A percentile compares a stretch with the other conserved stretches of the same genome.
phyloP scores from a whole-genome alignment of 768 basidiomycete genomes.

The Royoungia palumana region DNA sequence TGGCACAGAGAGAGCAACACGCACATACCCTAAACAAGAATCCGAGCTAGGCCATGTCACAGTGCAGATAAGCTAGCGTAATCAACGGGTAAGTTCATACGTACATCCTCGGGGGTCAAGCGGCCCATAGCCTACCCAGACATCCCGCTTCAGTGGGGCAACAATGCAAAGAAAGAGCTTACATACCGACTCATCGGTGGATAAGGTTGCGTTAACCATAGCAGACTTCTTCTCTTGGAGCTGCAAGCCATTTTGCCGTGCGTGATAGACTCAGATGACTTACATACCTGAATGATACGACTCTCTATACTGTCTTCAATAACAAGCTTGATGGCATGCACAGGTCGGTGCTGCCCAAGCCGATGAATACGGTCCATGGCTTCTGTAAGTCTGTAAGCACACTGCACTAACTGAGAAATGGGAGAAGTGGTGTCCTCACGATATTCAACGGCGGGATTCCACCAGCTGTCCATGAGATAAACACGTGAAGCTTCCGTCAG shows the following conservation, averaged over 20 bases:
- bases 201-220: slow-evolving; percentile 88
- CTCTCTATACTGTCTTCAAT: slow-evolving; percentile 96
- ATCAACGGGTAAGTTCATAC: slow-evolving; percentile 18
- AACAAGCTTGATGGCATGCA: slow-evolving; percentile 90
- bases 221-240: slow-evolving; percentile 97
- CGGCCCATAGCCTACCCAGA: slow-evolving; percentile 81
- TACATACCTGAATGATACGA: slow-evolving; percentile 78
- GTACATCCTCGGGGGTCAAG: slow-evolving; percentile 79
- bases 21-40: slow-evolving; percentile 46
- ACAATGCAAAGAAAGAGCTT: not conserved
- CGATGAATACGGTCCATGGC: slow-evolving; percentile 98
- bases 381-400: slow-evolving; percentile 45
- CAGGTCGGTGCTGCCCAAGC: slow-evolving; percentile 90
- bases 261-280: not conserved
- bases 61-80: slow-evolving; percentile 3
- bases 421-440: slow-evolving; percentile 46
- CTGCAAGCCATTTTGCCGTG: slow-evolving; percentile 30
- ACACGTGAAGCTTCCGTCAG: slow-evolving; percentile 90
- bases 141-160: slow-evolving; percentile 9
- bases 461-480: slow-evolving; percentile 97
- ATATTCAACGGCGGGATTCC: slow-evolving; percentile 95
- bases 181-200: slow-evolving; percentile 73
- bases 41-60: slow-evolving; percentile 31
- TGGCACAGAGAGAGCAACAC: not conserved
- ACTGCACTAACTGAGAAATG: not conserved